A percentile compares a stretch with the other conserved stretches of the same genome.
These are phyloP conservation scores for Porcisia hertigi DNA, from an alignment of 208 protist species.

Conservation along the genomic window DNA sequence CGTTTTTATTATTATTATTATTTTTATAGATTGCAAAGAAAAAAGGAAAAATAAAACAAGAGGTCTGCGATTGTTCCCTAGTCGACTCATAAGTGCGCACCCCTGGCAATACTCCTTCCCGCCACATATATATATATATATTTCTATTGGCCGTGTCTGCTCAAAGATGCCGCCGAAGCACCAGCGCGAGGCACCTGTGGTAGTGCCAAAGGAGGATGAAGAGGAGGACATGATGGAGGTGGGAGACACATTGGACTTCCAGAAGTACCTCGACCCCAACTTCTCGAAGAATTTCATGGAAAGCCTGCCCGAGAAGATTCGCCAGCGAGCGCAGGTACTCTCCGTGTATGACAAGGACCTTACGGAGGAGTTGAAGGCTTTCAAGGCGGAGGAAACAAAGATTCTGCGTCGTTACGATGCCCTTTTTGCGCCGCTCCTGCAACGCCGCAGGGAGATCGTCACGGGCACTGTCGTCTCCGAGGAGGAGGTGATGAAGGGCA, in stretches of 20 bases:
- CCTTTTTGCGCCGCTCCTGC: constrained; percentile 58
- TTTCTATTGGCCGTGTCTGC: background rate
- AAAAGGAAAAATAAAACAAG: background rate
- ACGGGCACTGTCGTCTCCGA: constrained; percentile 61
- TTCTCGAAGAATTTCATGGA: constrained; percentile 83
- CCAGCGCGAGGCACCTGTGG: constrained; percentile 15
- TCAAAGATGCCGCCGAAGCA: constrained; percentile 53
- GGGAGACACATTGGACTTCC: constrained; percentile 33
- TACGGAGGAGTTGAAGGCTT: constrained; percentile 49
- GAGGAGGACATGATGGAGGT: constrained; percentile 41
- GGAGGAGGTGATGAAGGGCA: constrained; percentile 71
- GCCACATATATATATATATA: constrained; percentile 5
- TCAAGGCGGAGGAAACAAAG: constrained; percentile 69
- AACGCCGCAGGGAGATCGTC: constrained; percentile 77
- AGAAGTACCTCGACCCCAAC: constrained; percentile 76
- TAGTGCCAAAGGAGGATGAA: constrained; percentile 40
- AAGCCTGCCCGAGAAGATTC: constrained; percentile 82
- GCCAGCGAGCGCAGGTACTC: constrained; percentile 75
- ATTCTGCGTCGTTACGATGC: constrained; percentile 78
- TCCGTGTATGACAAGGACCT: constrained; percentile 74
- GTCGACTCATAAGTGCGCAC: too few species aligned
- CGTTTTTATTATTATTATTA: too few species aligned
- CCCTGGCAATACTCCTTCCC: too few species aligned
- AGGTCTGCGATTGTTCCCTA: too few species aligned
- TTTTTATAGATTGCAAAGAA: background rate